Evolutionary conservation across 2,329 filamentous ascomycete genomes (phyloP), one percentile per base, ranked within the genome.

Genomic region (Claviceps humidiphila): DNA sequence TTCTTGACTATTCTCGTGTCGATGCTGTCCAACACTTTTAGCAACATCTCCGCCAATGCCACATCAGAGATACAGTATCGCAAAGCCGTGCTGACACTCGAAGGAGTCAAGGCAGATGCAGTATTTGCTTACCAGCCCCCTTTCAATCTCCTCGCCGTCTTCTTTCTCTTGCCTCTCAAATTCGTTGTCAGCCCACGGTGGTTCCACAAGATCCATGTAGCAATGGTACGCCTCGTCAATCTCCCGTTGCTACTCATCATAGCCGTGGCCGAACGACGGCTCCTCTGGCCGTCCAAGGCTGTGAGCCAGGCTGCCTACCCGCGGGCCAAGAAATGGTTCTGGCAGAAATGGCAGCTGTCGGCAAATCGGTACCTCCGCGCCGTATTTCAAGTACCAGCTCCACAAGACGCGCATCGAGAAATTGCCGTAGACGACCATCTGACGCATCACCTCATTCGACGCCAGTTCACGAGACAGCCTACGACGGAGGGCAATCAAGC

Each of bases 131-230:
- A 90, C 62, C 81, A 85, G 44, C 87, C 88, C 0, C 88, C 88
- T 0, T 89, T 93, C 68, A 94, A 94, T 62, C 80, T 94, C 54
- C 67, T 90, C 20, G 88, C 88, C 22, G 74, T 93, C 30, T 69
- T 87, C 54, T 64, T 89, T 30, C 74, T 93, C 16, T 74, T 91
- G 2, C 88, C 88, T 0, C 75, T 93, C 55, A 89, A 89, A 60
- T 87, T 87, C 60, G 59, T 87, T n/a, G 73, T 89, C 39, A 82
- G 81, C n/a, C 81, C 85, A 0, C 81, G 88, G 45, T 91, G 87
- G 87, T 93, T 93, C 63, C 88, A 94, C 72, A 93, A 91, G 68
- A 85, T 91, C 61, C 89, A 94, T 63, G 87, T 94, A 53, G 80
- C 82, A 53, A 78, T 80, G 9, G 84, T 93, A 22, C 81, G 87